Percentiles rank a stretch among this genome's conserved stretches.
Conservation (phyloP, 257 asterid species). For the Solanum okadae region DNA sequence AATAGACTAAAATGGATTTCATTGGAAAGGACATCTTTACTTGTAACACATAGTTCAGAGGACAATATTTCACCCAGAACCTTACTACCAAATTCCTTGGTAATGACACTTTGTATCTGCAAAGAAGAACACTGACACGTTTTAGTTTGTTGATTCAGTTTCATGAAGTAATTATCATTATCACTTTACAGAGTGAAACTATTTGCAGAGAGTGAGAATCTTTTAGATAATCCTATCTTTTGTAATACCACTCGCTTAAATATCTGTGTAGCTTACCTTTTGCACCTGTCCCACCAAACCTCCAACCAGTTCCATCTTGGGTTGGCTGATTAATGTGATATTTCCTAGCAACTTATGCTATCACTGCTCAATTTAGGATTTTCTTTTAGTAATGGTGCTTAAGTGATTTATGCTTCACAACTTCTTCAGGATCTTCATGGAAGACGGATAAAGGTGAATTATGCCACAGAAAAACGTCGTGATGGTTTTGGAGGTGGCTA, state of each 20-base stretch:
- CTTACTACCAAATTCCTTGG: background rate
- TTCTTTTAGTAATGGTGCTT: background rate
- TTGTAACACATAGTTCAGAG: background rate
- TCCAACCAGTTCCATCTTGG: background rate
- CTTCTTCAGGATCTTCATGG: constrained; percentile 33
- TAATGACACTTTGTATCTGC: background rate
- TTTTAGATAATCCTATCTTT: background rate
- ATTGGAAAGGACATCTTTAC: background rate
- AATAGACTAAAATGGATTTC: background rate
- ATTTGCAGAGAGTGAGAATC: background rate
- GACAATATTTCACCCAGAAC: background rate
- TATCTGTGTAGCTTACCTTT: background rate
- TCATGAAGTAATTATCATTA: background rate
- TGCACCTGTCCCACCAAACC: background rate
- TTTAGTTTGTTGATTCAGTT: background rate
- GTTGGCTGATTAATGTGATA: background rate
- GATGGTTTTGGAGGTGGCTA: constrained; percentile 15
- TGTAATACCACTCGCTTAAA: background rate
- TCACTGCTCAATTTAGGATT: background rate
- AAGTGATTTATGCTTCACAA: background rate
- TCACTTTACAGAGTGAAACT: background rate
- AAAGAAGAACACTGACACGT: background rate
- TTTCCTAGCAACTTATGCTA: background rate
- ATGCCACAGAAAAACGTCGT: constrained; percentile 27
- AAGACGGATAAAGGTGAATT: constrained; percentile 25